Base-by-base conservation (phyloP, 169 alveolate genomes). In the Plasmodium gaboni region DNA sequence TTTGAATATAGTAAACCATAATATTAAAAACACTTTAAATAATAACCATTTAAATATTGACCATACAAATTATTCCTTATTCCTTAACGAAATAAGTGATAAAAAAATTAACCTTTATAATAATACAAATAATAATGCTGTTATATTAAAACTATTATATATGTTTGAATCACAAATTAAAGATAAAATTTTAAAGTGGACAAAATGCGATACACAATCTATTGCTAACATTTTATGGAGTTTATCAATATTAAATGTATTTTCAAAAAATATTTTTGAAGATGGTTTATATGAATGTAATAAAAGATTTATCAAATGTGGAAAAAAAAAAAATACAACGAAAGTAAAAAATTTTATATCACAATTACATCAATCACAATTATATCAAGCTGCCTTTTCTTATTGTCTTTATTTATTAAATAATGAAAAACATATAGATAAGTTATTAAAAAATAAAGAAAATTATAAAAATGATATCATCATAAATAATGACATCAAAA, bases 221-320 rank as follows among this genome's bases (percentile, higher is more conserved):
- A 78, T 78, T 10, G 78, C 89, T 38, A 78, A 78, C 55, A 78
- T 78, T 51, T 69, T 78, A 69, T 78, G 89, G 89, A 78, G 89
- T 42, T 59, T 78, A 15, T 78, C 89, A 22, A 64, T 78, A 10
- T 64, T 78, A 70, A 78, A 78, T 59, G 38, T 78, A 15, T 78
- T 63, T 69, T 38, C 89, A 32, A 78, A 38, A 42, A 26, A 22
- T 19, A 26, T 78, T 19, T 64, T 78, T 64, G 89, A 78, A 48
- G 55, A 78, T 59, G 89, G 78, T 38, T 57, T 78, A 15, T 32
- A 50, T 59, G 89, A 78, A 78, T 78, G 89, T 65, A 78, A 78
- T 65, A 78, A 78, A 69, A 78, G 89, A 17, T 78, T 78, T 78
- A 78, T 78, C 7, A 78, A 48, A 26, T 64, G 53, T 64, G 70